Base-by-base conservation (phyloP, 1,284 basidiomycete species). In the Athelia psychrophila region DNA sequence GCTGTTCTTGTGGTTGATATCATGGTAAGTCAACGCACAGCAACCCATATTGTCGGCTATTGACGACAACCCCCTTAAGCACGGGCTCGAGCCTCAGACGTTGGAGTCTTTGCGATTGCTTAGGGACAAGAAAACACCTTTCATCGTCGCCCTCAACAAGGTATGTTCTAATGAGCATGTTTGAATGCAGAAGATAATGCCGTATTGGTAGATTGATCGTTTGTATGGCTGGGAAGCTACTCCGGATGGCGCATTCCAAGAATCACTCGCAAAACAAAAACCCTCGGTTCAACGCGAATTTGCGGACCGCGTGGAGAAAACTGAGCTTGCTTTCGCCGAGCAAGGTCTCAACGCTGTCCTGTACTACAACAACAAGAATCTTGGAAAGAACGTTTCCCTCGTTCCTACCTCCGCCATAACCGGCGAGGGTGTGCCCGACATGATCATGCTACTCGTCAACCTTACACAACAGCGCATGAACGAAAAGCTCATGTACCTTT, bases 121-220 rank as follows among this genome's bases (percentile, higher is more conserved):
- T 49, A 83, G 92, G 60, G 93, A 98, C 68, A 86, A 90, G 59
- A 98, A 98, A 75, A 98, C 97, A 3, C 97, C 97, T 0, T 99
- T 99, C 79, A 98, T 99, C 55, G 97, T 99, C 47, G 97, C 97
- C 3, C 78, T 99, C 54, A 99, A 99, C 79, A 99, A 99, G 80
- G 91, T 86, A 58, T 6, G 49, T 48, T 52, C 23, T 50, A 13
- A 58, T 25, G 22, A 24, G 12, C 3, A 49, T 48, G 40, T 48
- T 40, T n/a, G n/a, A n/a, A n/a, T n/a, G n/a, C n/a, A n/a, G n/a
- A n/a, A n/a, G n/a, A n/a, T n/a, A n/a, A n/a, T n/a, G n/a, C n/a
- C n/a, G n/a, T n/a, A 25, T 25, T n/a, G 33, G 24, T 56, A 93
- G 92, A 96, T 99, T 66, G 96, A 99, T 79, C 92, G 97, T 77